Evolutionary conservation across 441 rosid genomes (phyloP).

Genomic region (Gossypium schwendimanii): DNA sequence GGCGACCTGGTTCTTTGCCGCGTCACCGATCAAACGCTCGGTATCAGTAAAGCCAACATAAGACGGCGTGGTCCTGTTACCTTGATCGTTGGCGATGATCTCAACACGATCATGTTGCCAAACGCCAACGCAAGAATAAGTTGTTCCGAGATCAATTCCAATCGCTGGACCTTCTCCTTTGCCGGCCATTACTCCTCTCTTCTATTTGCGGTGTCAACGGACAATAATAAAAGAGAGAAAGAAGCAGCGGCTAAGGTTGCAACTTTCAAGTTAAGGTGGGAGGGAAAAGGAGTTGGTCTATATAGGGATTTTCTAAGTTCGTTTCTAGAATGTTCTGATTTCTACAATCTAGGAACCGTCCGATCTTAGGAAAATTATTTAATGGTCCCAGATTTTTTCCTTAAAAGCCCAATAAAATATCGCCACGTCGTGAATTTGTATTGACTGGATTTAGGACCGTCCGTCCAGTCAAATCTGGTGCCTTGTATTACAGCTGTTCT

Average conservation of each 20-base stretch:
- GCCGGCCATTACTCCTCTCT: conserved; percentile 35
- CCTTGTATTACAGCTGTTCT: not conserved
- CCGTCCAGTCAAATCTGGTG: not conserved
- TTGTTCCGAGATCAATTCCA: conserved; percentile 53
- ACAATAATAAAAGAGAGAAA: not conserved
- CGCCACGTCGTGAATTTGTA: not conserved
- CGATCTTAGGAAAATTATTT: conserved; percentile 12
- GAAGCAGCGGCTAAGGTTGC: conserved; percentile 21
- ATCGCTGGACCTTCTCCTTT: conserved; percentile 62
- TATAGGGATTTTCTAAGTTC: conserved; percentile 21
- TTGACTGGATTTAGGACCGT: not conserved
- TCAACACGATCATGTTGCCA: conserved; percentile 61
- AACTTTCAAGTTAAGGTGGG: not conserved
- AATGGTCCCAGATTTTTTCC: conserved; percentile 15
- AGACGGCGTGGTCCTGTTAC: conserved; percentile 50
- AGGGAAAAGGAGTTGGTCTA: not conserved
- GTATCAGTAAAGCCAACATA: conserved; percentile 42
- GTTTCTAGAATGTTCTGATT: conserved; percentile 38
- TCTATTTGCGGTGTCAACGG: conserved; percentile 4
- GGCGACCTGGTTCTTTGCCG: conserved; percentile 61
- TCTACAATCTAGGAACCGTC: conserved; percentile 15
- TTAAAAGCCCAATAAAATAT: not conserved
- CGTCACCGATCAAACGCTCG: conserved; percentile 52
- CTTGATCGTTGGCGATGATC: conserved; percentile 53
- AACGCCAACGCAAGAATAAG: conserved; percentile 50